A percentile compares a stretch with the other conserved stretches of the same genome.
Evolutionary conservation across 306 rosid genomes (phyloP).

Genomic region (Corylus heterophylla): DNA sequence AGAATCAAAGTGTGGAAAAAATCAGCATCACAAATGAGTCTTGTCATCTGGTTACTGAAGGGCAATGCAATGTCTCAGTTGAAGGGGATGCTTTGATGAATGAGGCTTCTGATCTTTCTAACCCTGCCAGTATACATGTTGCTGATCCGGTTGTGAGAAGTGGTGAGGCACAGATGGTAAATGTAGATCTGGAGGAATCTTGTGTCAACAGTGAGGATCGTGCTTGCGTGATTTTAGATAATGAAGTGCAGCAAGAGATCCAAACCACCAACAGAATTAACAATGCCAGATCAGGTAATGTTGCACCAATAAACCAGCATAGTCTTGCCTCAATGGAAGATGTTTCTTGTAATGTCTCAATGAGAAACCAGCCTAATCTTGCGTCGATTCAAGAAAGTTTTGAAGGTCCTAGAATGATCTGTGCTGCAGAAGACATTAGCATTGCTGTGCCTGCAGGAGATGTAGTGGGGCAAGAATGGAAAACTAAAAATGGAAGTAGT

Average conservation of each 20-base stretch:
- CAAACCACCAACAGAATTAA: conserved; percentile 28
- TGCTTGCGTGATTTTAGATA: conserved; percentile 22
- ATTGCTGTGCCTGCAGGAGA: conserved; percentile 15
- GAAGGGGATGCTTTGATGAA: conserved; percentile 27
- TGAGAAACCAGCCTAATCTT: conserved; percentile 6
- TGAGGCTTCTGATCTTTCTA: conserved; percentile 14
- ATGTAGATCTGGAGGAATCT: conserved; percentile 33
- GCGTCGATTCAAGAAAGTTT: conserved; percentile 1
- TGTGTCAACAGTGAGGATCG: conserved; percentile 28
- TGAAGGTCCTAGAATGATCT: conserved; percentile 8
- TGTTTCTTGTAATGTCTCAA: conserved; percentile 6
- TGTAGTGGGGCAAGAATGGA: conserved; percentile 21
- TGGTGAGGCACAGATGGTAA: conserved; percentile 8
- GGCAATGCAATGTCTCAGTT: conserved; percentile 20
- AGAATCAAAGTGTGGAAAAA: conserved; percentile 23
- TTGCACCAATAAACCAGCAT: background rate
- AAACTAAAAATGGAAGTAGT: conserved; percentile 15
- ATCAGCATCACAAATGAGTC: conserved; percentile 24
- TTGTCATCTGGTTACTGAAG: conserved; percentile 36
- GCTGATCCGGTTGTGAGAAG: conserved; percentile 5
- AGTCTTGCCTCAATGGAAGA: background rate
- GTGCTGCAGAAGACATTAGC: conserved; percentile 1
- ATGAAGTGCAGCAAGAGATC: conserved; percentile 33
- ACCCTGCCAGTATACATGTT: conserved; percentile 11
- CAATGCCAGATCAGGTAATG: conserved; percentile 11